phyloP scores from a whole-genome alignment of 345 rosid genomes.

The Camelina sativa region DNA sequence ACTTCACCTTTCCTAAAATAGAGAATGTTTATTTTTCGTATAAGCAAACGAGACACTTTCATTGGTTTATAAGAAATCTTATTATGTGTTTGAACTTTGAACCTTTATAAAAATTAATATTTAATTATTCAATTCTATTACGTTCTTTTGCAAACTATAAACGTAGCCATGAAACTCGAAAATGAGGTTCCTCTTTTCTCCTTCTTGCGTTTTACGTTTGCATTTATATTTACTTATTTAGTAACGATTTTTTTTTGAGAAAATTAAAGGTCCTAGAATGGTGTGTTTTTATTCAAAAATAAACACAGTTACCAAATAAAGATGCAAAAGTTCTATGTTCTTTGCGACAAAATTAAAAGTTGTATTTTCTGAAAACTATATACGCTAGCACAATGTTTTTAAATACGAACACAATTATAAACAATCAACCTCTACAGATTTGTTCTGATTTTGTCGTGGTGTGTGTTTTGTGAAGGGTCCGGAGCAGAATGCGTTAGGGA shows the following conservation, averaged over 20 bases:
- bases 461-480: conserved; percentile 64
- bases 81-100: too few species aligned
- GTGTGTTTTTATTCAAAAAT: background rate
- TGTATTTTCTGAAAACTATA: too few species aligned
- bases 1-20: background rate
- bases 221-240: background rate
- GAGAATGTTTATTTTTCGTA: background rate
- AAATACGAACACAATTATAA: background rate
- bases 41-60: too few species aligned
- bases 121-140: background rate
- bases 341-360: background rate
- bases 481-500: conserved; percentile 89
- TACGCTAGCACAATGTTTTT: background rate
- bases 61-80: too few species aligned
- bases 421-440: background rate
- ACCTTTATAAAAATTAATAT: too few species aligned
- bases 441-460: background rate
- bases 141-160: background rate
- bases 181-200: background rate
- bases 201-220: background rate
- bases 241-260: background rate
- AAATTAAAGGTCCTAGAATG: background rate
- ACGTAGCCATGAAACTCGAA: background rate
- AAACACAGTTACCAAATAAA: background rate
- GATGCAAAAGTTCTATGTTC: background rate